A percentile compares a stretch with the other conserved stretches of the same genome.
These are phyloP conservation scores for Suillus decipiens DNA, from an alignment of 768 basidiomycete species.

Conservation along the genomic window DNA sequence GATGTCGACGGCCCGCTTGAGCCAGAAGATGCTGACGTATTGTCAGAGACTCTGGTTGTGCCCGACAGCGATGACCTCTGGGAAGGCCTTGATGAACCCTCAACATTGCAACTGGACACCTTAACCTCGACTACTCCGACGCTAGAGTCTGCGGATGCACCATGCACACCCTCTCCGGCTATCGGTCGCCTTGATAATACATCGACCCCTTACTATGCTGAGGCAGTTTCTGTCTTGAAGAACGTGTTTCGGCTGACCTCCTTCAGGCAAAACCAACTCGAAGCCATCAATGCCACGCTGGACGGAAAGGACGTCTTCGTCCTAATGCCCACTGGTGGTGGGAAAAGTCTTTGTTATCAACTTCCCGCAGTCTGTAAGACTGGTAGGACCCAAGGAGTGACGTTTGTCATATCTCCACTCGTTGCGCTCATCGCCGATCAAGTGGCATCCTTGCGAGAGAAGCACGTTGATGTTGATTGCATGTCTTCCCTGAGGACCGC, in stretches of 20 bases:
- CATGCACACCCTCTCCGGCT: slow-evolving; percentile 5
- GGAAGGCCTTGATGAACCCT: slow-evolving; percentile 43
- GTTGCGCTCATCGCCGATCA: slow-evolving; percentile 91
- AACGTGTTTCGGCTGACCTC: slow-evolving; percentile 56
- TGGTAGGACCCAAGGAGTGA: slow-evolving; percentile 77
- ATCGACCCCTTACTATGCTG: slow-evolving; percentile 31
- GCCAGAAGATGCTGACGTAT: slow-evolving; percentile 25
- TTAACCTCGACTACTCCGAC: slow-evolving; percentile 25
- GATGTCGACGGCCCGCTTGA: slow-evolving; percentile 17
- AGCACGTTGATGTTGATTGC: slow-evolving; percentile 67
- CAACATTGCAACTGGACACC: slow-evolving; percentile 31
- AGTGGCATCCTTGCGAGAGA: slow-evolving; percentile 62
- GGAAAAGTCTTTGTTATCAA: slow-evolving; percentile 87
- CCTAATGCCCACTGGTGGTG: slow-evolving; percentile 95
- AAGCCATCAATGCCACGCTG: slow-evolving; percentile 81
- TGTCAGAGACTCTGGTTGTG: slow-evolving; percentile 21
- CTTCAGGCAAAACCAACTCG: slow-evolving; percentile 85
- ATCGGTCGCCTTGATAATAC: slow-evolving; percentile 32
- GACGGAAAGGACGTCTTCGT: slow-evolving; percentile 87
- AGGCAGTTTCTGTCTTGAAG: slow-evolving; percentile 34
- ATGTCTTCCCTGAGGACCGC: slow-evolving; percentile 59
- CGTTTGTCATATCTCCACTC: slow-evolving; percentile 89
- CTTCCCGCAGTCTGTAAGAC: slow-evolving; percentile 82
- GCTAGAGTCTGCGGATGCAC: slow-evolving; percentile 16
- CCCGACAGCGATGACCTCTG: slow-evolving; percentile 51